Conservation (phyloP, 352 stramenopile species). For the Aphanomyces invadans region DNA sequence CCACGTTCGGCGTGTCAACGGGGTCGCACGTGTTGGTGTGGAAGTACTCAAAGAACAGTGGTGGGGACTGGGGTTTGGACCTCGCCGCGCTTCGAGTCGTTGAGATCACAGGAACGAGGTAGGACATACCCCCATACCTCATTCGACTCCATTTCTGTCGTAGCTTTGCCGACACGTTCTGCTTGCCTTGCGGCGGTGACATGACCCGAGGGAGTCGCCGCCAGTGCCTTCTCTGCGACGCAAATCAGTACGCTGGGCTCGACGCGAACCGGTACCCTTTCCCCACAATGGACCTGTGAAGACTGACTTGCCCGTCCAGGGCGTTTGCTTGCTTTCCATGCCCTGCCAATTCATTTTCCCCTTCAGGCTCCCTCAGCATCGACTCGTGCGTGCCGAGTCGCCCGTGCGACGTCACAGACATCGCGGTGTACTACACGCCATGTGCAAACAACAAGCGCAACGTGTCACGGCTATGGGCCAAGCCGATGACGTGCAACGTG, state of each 20-base stretch:
- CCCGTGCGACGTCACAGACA: slow-evolving; percentile 51
- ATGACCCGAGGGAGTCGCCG: slow-evolving; percentile 69
- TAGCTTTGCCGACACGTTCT: slow-evolving; percentile 50
- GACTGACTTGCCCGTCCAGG: no score
- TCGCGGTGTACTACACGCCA: slow-evolving; percentile 48
- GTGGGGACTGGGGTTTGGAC: slow-evolving; percentile 57
- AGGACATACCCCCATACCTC: background rate
- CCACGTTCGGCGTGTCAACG: slow-evolving; percentile 39
- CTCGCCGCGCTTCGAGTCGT: slow-evolving; percentile 69
- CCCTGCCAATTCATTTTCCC: slow-evolving; percentile 47
- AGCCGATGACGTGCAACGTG: slow-evolving; percentile 54
- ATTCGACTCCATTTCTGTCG: background rate
- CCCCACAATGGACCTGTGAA: no score
- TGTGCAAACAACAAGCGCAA: slow-evolving; percentile 50
- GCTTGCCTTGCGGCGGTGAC: slow-evolving; percentile 63
- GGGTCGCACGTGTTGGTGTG: slow-evolving; percentile 66
- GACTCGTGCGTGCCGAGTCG: slow-evolving; percentile 56
- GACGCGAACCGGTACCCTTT: background rate
- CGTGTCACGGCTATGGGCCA: slow-evolving; percentile 54
- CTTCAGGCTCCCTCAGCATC: slow-evolving; percentile 64
- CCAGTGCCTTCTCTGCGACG: slow-evolving; percentile 69
- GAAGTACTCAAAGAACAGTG: slow-evolving; percentile 78
- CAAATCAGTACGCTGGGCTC: slow-evolving; percentile 53
- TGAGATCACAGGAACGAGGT: slow-evolving; percentile 74
- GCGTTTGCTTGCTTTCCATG: slow-evolving; percentile 63